phyloP scores from a whole-genome alignment of 2,329 filamentous ascomycete species.

The Geoglossum cookeanum region DNA sequence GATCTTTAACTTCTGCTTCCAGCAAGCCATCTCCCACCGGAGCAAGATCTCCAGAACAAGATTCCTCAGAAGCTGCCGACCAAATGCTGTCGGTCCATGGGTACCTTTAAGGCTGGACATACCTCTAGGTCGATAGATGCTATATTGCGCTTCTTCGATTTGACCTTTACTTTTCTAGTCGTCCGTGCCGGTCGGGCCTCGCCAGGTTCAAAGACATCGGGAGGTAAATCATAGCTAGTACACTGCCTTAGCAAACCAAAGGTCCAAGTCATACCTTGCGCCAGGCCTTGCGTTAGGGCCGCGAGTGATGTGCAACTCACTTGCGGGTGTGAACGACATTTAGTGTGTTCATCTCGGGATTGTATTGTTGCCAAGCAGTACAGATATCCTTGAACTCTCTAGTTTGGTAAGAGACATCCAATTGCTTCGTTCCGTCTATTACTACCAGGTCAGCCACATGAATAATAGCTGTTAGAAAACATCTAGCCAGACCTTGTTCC shows the following conservation, averaged over 20 bases:
- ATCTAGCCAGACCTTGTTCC: conserved; percentile 40
- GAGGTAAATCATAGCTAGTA: conserved; percentile 62
- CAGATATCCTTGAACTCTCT: conserved; percentile 75
- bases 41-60: not conserved
- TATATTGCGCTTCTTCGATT: conserved; percentile 4
- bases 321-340: conserved; percentile 70
- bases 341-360: conserved; percentile 57
- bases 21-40: not conserved
- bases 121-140: conserved; percentile 4
- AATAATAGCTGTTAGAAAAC: conserved; percentile 16
- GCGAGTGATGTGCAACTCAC: conserved; percentile 32
- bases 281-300: not conserved
- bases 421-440: conserved; percentile 25
- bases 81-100: not conserved
- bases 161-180: conserved; percentile 2
- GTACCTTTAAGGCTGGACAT: not conserved
- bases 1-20: not conserved
- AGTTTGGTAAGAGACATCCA: conserved; percentile 51
- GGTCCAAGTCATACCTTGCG: not conserved
- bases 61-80: not conserved
- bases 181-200: conserved; percentile 33
- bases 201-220: conserved; percentile 70
- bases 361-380: conserved; percentile 54
- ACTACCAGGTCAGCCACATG: not conserved
- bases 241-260: not conserved